Evolutionary conservation across 305 asterid genomes (phyloP).

Genomic region (Stenogyne calaminthoides): DNA sequence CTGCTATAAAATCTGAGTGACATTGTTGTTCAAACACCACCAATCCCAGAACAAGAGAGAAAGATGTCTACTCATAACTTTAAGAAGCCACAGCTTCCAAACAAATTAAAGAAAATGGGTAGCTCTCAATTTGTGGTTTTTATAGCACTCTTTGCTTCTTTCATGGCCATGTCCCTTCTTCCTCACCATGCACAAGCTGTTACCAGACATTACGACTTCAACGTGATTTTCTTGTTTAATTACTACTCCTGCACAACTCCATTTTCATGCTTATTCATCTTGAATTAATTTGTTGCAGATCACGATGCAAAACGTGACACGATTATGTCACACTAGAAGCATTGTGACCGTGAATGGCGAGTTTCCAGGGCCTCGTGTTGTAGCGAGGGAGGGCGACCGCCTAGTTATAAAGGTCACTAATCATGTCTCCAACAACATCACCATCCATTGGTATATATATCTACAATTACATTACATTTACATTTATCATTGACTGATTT

Average conservation of each 20-base stretch:
- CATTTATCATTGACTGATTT: neutral
- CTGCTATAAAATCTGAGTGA: constrained; percentile 34
- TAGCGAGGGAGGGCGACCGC: no score
- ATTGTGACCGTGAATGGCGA: no score
- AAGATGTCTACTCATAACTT: neutral
- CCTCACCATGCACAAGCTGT: constrained; percentile 29
- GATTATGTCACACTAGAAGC: no score
- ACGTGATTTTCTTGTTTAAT: no score
- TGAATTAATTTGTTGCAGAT: no score
- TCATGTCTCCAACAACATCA: constrained; percentile 51
- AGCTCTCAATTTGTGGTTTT: constrained; percentile 27
- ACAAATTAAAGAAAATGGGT: constrained; percentile 28
- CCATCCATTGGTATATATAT: constrained; percentile 57
- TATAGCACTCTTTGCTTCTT: constrained; percentile 24
- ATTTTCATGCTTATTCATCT: no score
- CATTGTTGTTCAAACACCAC: constrained; percentile 28
- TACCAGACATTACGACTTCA: constrained; percentile 59
- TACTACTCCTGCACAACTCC: no score
- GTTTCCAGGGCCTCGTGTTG: no score
- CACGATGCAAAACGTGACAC: no score
- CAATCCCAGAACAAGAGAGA: constrained; percentile 8
- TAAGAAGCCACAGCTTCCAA: no score
- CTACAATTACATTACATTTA: neutral
- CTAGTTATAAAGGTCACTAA: constrained; percentile 58
- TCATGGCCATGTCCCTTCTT: constrained; percentile 33